Conservation (phyloP, 2,329 filamentous ascomycete species). For the Fusarium sp. region DNA sequence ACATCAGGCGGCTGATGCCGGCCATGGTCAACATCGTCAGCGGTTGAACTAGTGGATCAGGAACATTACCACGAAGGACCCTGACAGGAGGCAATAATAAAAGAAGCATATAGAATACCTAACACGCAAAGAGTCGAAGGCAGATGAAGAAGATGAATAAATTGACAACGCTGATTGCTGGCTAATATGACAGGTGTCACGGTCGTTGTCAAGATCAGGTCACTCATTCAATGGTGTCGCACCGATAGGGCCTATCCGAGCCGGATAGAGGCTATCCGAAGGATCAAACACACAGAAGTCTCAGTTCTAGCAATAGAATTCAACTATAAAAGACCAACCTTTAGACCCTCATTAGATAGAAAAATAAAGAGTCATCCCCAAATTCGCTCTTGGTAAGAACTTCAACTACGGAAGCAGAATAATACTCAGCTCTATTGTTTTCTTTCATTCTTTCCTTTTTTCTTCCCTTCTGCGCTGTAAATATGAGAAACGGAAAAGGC, state of each 20-base stretch:
- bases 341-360: not conserved
- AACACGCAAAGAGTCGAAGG: not conserved
- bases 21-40: not conserved
- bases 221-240: not conserved
- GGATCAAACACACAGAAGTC: not conserved
- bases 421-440: not conserved
- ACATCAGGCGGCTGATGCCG: not conserved
- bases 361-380: not conserved
- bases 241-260: not conserved
- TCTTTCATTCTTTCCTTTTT: not conserved
- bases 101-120: not conserved
- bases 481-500: not conserved
- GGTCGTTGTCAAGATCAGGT: not conserved
- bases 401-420: not conserved
- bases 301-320: not conserved
- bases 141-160: not conserved
- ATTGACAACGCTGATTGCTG: not conserved
- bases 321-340: not conserved
- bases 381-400: not conserved
- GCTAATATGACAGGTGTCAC: not conserved
- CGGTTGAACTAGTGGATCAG: not conserved
- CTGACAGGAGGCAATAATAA: not conserved
- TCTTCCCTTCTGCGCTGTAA: not conserved
- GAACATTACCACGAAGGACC: not conserved
- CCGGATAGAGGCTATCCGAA: no score